Base-by-base conservation (phyloP, 2,329 filamentous ascomycete genomes). In the Monilinia fructigena region DNA sequence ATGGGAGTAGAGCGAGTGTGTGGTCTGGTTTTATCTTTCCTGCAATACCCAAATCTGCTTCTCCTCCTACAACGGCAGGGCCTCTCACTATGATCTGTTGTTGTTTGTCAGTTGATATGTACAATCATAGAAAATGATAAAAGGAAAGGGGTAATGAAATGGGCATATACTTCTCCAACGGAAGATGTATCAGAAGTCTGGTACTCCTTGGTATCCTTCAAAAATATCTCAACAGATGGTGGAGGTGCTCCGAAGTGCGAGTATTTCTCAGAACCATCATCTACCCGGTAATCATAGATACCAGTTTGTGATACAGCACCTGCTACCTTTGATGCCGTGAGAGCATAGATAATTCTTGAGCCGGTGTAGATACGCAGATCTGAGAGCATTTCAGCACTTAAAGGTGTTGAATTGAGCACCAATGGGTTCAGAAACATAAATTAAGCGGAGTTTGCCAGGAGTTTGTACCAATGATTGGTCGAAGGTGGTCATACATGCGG, bases 251-350 rank as follows among this genome's bases (percentile, higher is more conserved):
- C 95, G 74, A 98, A 97, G 77, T 96, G 93, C 14, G 82, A 81
- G 65, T 77, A 79, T 68, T 75, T 76, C 14, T 77, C 78, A 1
- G 67, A 65, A 72, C 70, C 70, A 75, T 52, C 77, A 48, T 78
- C 79, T 69, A 83, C 82, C 71, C 94, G 83, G 77, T 98, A 98
- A 76, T 98, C 94, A 75, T 91, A 96, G 50, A 93, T 83, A 68
- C 91, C 88, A 10, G 91, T 96, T 79, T 98, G 94, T 1, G 89
- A 82, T n/a, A 96, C 86, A 0, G 93, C 89, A 48, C 95, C 95
- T 2, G 93, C 94, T n/a, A 98, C 91, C 68, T 86, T 86, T 31
- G 92, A 82, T 0, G 90, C 88, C 23, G 92, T 90, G 65, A 99
- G 82, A 3, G 93, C 93, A 77, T 98, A 97, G 61, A 96, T 83